These are phyloP conservation scores for Aspergillus neoniger DNA, from an alignment of 2,329 filamentous ascomycete species.

Conservation along the genomic window DNA sequence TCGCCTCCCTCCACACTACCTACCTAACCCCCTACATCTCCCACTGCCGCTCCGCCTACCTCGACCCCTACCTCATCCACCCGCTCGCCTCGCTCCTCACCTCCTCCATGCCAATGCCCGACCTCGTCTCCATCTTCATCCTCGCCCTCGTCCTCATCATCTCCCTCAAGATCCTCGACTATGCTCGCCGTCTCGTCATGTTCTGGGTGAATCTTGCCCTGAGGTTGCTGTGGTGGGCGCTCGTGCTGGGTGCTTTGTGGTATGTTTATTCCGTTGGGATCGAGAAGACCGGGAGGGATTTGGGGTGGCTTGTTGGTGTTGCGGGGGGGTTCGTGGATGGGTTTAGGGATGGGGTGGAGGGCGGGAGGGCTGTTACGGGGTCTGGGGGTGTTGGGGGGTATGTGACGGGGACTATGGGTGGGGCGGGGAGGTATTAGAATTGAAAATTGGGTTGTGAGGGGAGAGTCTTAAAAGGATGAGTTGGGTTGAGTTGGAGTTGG, in stretches of 20 bases:
- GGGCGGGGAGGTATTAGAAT: not conserved
- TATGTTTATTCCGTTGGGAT: conserved; percentile 53
- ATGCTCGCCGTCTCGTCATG: conserved; percentile 70
- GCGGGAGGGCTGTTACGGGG: conserved; percentile 32
- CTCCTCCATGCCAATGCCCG: conserved; percentile 36
- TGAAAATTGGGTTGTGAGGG: no score
- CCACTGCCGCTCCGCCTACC: conserved; percentile 15
- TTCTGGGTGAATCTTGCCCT: conserved; percentile 74
- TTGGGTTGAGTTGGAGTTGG: no score
- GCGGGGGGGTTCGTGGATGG: conserved; percentile 66
- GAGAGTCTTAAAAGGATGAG: no score
- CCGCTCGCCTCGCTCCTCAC: conserved; percentile 38
- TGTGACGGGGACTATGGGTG: not conserved
- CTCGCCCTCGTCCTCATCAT: conserved; percentile 65
- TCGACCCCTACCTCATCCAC: conserved; percentile 25
- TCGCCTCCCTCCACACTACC: conserved; percentile 15
- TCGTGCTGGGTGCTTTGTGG: conserved; percentile 56
- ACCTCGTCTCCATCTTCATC: conserved; percentile 44
- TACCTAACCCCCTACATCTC: conserved; percentile 16
- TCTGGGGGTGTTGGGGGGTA: not conserved
- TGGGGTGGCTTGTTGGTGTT: conserved; percentile 62
- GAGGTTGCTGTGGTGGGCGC: conserved; percentile 65
- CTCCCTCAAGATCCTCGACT: conserved; percentile 64
- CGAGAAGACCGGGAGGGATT: conserved; percentile 36
- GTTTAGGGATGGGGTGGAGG: conserved; percentile 40